Evolutionary conservation across 2,329 filamentous ascomycete species (phyloP), one percentile per base, ranked within the genome.

Genomic region (Emmonsiellopsis sp.): DNA sequence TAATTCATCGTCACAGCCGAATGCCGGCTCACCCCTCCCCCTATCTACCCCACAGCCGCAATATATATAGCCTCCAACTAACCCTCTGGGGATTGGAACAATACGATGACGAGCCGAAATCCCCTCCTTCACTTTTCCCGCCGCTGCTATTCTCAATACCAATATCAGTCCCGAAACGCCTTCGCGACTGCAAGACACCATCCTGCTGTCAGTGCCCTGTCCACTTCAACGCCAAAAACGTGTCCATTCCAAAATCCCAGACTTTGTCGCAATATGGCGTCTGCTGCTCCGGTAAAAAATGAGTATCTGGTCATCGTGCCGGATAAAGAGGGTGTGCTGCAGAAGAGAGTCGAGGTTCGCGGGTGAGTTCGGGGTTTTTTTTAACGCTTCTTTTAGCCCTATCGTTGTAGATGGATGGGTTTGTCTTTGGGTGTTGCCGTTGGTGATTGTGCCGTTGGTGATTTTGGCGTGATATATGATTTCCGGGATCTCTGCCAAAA

Each of bases 291-390:
- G 46, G 62, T 66, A 47, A 79, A 78, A 64, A 78, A 73, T 56
- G 83, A 87, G 68, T 89, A 83, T 75, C 78, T 89, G 38, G 83
- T 85, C 61, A 75, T 89, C 54, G 65, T 87, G 38, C 85, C 83
- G 10, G 85, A 89, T 68, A 80, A 82, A 67, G 78, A 82, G 1
- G 82, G 79, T 41, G 74, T 69, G 16, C 70, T 78, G 55, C 76
- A 76, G 59, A 85, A 85, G 75, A 76, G 85, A 52, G 70, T 87
- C 30, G 79, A 82, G 59, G 65, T 65, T 40, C 59, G 62, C 37
- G 59, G 60, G 67, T 73, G 55, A 61, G 65, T 62, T 37, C 49
- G 8, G 30, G n/a, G 7, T 30, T 38, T 47, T 42, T 11, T 43
- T 43, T 42, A 30, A 51, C 15, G 13, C 41, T 46, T 38, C 49